These are phyloP conservation scores for Backusella australiensis DNA, from an alignment of 192 early-diverging fungal species.

Conservation along the genomic window DNA sequence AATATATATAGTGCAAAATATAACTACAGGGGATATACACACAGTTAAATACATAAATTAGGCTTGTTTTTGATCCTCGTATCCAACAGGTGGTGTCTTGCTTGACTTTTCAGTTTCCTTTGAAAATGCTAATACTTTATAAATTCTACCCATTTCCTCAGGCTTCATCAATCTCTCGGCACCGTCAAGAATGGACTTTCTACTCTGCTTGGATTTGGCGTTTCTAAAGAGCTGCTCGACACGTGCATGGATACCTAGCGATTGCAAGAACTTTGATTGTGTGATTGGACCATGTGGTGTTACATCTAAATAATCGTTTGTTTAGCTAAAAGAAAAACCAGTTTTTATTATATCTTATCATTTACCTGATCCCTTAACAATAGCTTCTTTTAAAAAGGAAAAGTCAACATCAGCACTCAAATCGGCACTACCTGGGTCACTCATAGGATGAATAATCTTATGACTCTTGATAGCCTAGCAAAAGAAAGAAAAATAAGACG, in stretches of 20 bases:
- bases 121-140: conserved; percentile 69
- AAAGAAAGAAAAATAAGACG: neutral
- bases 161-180: conserved; percentile 77
- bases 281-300: conserved; percentile 73
- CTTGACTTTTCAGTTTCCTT: conserved; percentile 10
- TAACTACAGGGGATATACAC: neutral
- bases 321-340: neutral
- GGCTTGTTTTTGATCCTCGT: neutral
- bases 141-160: conserved; percentile 82
- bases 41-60: neutral
- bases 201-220: conserved; percentile 42
- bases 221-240: conserved; percentile 65
- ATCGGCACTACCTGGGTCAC: conserved; percentile 80
- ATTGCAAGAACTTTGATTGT: conserved; percentile 73
- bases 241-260: conserved; percentile 80
- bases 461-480: conserved; percentile 80
- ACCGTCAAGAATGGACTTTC: conserved; percentile 63
- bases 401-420: conserved; percentile 95
- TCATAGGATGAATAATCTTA: conserved; percentile 76
- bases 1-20: too few species aligned
- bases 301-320: conserved; percentile 10
- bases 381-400: conserved; percentile 60
- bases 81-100: neutral
- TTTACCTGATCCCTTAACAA: conserved; percentile 30
- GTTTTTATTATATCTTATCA: neutral